A percentile compares a stretch with the other conserved stretches of the same genome.
Evolutionary conservation across 2,329 filamentous ascomycete genomes (phyloP).

Genomic region (Nemania sp.): DNA sequence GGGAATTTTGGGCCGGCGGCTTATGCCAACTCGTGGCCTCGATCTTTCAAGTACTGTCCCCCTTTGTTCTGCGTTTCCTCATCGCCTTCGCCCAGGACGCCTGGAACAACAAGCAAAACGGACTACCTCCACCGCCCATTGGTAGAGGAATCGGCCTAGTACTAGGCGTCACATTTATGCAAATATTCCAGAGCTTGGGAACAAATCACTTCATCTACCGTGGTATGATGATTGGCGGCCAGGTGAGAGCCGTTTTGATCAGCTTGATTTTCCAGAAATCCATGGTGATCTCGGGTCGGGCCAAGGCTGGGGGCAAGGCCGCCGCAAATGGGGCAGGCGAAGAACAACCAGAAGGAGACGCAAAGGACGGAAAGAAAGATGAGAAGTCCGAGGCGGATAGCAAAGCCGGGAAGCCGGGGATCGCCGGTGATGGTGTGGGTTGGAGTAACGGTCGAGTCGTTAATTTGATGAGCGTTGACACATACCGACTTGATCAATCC

Average conservation of each 20-base stretch:
- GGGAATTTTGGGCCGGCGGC: constrained; percentile 89
- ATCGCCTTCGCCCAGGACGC: constrained; percentile 87
- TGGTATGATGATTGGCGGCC: constrained; percentile 91
- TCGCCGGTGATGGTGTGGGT: constrained; percentile 78
- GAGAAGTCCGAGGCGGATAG: constrained; percentile 50
- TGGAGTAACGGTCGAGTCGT: constrained; percentile 95
- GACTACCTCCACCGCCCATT: constrained; percentile 72
- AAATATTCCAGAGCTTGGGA: constrained; percentile 81
- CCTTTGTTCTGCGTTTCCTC: constrained; percentile 86
- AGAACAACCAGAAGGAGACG: constrained; percentile 59
- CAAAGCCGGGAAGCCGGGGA: constrained; percentile 60
- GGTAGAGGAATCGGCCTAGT: constrained; percentile 84
- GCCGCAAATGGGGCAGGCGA: constrained; percentile 55
- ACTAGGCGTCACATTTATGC: constrained; percentile 86
- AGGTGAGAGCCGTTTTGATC: constrained; percentile 84
- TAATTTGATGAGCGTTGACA: constrained; percentile 95
- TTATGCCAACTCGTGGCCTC: constrained; percentile 78
- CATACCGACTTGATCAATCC: constrained; percentile 90
- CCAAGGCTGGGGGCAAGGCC: constrained; percentile 79
- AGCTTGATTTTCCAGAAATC: constrained; percentile 91
- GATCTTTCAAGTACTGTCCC: constrained; percentile 82
- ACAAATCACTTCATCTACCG: constrained; percentile 94
- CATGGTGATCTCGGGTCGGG: constrained; percentile 87
- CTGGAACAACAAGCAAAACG: constrained; percentile 70
- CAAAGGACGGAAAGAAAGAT: constrained; percentile 61